These are phyloP conservation scores for Chrysoporthe cubensis DNA, from an alignment of 2,329 filamentous ascomycete species.

Conservation along the genomic window DNA sequence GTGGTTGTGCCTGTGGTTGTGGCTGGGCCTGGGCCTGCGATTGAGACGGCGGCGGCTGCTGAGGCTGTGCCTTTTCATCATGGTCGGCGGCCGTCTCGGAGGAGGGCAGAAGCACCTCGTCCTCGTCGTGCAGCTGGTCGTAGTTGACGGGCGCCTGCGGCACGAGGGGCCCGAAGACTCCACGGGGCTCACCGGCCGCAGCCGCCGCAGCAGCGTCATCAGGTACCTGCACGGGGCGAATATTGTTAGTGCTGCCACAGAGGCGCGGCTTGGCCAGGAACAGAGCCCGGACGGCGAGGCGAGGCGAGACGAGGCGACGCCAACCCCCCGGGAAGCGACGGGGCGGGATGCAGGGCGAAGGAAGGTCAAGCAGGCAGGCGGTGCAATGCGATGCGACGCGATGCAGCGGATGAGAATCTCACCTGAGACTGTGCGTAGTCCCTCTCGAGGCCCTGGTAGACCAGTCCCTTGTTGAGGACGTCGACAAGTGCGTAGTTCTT, in stretches of 20 bases:
- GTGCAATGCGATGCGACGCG: constrained; percentile 8
- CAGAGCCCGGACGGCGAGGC: constrained; percentile 22
- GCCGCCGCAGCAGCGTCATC: constrained; percentile 51
- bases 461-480: constrained; percentile 65
- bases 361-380: not conserved
- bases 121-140: constrained; percentile 43
- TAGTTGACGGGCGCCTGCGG: constrained; percentile 48
- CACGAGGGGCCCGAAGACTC: constrained; percentile 61
- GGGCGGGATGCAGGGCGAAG: constrained; percentile 7
- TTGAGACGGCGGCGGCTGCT: constrained; percentile 1
- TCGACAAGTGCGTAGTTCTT: constrained; percentile 66
- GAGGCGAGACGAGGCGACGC: not conserved
- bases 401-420: constrained; percentile 33
- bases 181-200: constrained; percentile 49
- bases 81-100: constrained; percentile 13
- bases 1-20: constrained; percentile 32
- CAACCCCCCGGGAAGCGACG: not conserved
- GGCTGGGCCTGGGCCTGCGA: constrained; percentile 23
- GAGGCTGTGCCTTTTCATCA: constrained; percentile 7
- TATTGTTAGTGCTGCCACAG: constrained; percentile 43
- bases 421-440: constrained; percentile 57
- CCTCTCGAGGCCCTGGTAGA: constrained; percentile 63
- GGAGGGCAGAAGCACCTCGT: constrained; percentile 29
- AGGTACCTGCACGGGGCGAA: constrained; percentile 50
- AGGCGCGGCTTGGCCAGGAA: constrained; percentile 25